These are phyloP conservation scores for Aspergillus hancockii DNA, from an alignment of 495 filamentous ascomycete genomes.

Conservation along the genomic window DNA sequence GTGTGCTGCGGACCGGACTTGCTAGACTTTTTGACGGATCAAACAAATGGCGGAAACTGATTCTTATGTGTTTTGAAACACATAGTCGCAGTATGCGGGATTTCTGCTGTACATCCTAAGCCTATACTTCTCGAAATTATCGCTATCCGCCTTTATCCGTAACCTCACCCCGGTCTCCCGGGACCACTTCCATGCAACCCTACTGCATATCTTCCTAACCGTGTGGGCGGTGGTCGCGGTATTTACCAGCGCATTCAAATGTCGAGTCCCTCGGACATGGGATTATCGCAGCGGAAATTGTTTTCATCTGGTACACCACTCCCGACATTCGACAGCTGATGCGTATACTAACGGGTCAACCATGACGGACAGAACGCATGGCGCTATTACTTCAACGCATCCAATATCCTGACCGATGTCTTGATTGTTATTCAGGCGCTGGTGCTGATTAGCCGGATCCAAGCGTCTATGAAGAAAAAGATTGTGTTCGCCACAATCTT, in stretches of 20 bases:
- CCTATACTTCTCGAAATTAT: slow-evolving; percentile 29
- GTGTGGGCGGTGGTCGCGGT: slow-evolving; percentile 23
- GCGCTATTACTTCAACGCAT: slow-evolving; percentile 26
- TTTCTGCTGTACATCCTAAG: slow-evolving; percentile 28
- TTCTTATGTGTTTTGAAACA: slow-evolving; percentile 2
- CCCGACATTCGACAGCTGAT: not conserved
- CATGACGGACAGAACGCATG: slow-evolving; percentile 20
- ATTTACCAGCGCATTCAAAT: slow-evolving; percentile 30
- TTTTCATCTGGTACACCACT: slow-evolving; percentile 22
- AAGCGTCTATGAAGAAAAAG: slow-evolving; percentile 23
- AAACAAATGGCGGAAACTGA: not conserved
- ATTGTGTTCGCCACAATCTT: slow-evolving; percentile 29
- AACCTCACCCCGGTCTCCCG: slow-evolving; percentile 22
- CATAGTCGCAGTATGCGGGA: slow-evolving; percentile 23
- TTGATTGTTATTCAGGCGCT: slow-evolving; percentile 28
- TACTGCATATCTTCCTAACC: slow-evolving; percentile 14
- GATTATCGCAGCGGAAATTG: slow-evolving; percentile 27
- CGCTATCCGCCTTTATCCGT: slow-evolving; percentile 27
- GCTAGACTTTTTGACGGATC: not conserved
- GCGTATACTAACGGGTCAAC: not conserved
- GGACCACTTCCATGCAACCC: slow-evolving; percentile 21
- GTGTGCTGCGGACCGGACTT: slow-evolving; percentile 12
- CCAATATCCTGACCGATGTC: slow-evolving; percentile 31
- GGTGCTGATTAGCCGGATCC: slow-evolving; percentile 27
- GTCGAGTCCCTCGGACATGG: slow-evolving; percentile 25